phyloP scores from a whole-genome alignment of 768 basidiomycete species.

The Tulasnella sp. region DNA sequence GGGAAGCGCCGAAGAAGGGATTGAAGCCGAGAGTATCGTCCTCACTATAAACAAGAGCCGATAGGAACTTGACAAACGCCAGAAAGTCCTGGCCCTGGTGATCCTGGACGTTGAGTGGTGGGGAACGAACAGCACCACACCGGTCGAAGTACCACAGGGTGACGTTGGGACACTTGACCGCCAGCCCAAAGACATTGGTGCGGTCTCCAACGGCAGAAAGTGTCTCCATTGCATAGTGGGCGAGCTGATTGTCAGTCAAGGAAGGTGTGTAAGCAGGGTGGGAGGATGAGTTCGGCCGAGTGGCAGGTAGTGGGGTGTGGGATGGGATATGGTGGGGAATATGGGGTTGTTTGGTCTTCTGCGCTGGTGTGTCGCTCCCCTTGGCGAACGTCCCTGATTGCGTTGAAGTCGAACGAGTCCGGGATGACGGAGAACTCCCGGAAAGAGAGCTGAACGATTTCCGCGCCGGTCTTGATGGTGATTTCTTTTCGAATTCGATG shows the following conservation, averaged over 20 bases:
- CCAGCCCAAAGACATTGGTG: constrained; percentile 1
- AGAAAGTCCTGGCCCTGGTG: not conserved
- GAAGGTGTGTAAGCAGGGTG: not conserved
- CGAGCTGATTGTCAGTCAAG: not conserved
- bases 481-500: not conserved
- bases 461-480: not conserved
- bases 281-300: not conserved
- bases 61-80: not conserved
- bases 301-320: not conserved
- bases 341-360: not conserved
- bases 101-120: not conserved
- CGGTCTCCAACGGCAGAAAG: not conserved
- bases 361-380: not conserved
- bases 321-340: not conserved
- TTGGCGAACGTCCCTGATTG: not conserved
- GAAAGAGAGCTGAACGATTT: not conserved
- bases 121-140: not conserved
- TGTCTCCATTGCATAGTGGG: not conserved
- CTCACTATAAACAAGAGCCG: too few species aligned
- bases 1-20: too few species aligned
- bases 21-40: too few species aligned
- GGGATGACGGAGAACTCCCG: not conserved
- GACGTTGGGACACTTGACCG: not conserved
- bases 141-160: not conserved
- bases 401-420: not conserved